Percentiles rank a stretch among this genome's conserved stretches.
These are phyloP conservation scores for Aspergillus baeticus DNA, from an alignment of 495 filamentous ascomycete species.

Conservation along the genomic window DNA sequence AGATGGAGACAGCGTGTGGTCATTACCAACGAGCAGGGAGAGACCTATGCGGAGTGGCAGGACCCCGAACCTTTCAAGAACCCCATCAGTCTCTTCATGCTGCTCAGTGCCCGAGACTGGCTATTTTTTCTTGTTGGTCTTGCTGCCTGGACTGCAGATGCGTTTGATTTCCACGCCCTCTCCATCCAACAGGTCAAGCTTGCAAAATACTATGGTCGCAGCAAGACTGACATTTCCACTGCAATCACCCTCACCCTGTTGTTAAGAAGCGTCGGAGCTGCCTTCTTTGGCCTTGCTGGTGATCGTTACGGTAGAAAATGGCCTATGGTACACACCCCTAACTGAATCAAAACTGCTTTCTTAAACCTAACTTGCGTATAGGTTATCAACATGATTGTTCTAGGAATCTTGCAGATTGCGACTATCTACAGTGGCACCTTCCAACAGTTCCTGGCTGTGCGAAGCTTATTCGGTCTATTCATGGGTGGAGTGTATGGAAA, in stretches of 20 bases:
- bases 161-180: conserved; percentile 76
- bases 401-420: conserved; percentile 66
- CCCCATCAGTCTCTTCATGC: conserved; percentile 57
- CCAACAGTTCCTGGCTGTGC: conserved; percentile 65
- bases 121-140: conserved; percentile 64
- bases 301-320: conserved; percentile 79
- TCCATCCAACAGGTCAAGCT: conserved; percentile 70
- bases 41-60: conserved; percentile 56
- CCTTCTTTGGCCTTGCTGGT: conserved; percentile 67
- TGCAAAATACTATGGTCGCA: conserved; percentile 60
- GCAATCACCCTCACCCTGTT: conserved; percentile 75
- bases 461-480: conserved; percentile 72
- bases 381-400: conserved; percentile 62
- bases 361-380: too few relatives aligned
- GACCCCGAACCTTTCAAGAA: conserved; percentile 56
- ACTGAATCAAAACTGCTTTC: too few relatives aligned
- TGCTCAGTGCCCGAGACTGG: conserved; percentile 57
- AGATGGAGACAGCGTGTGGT: conserved; percentile 65
- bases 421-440: conserved; percentile 71
- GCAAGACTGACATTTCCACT: conserved; percentile 66
- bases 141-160: conserved; percentile 65
- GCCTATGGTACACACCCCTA: conserved; percentile 53
- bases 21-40: conserved; percentile 56
- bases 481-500: conserved; percentile 85
- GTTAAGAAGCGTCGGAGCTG: conserved; percentile 68